A percentile compares a stretch with the other conserved stretches of the same genome.
Evolutionary conservation across 176 grass and related monocot genomes (phyloP).

Genomic region (Leersia perrieri): DNA sequence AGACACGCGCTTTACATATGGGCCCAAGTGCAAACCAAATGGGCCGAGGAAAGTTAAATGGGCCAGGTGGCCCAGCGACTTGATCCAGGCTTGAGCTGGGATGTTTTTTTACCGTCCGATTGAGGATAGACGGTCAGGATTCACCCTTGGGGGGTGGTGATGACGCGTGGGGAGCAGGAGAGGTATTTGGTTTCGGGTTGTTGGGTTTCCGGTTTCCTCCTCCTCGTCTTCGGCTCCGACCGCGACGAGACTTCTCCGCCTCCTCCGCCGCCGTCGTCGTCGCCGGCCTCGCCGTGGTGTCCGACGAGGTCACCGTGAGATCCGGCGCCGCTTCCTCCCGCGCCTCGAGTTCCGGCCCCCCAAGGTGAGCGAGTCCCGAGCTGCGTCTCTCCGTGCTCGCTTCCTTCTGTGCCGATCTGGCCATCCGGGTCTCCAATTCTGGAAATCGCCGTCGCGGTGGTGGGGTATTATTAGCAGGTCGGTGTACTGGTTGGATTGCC

Average conservation of each 20-base stretch:
- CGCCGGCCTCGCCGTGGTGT: slow-evolving; percentile 19
- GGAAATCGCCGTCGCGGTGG: not conserved
- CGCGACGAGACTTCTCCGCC: not conserved
- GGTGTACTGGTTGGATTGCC: not conserved
- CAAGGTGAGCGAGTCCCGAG: not conserved
- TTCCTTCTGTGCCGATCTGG: slow-evolving; percentile 23
- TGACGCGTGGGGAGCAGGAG: not conserved
- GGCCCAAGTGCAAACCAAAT: not conserved
- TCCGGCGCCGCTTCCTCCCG: not conserved
- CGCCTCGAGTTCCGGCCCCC: not conserved
- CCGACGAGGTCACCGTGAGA: slow-evolving; percentile 26
- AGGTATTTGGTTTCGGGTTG: slow-evolving; percentile 2
- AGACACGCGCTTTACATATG: no score
- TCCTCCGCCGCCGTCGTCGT: not conserved
- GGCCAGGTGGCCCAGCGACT: not conserved
- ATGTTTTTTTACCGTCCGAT: not conserved
- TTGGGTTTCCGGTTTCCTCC: slow-evolving; percentile 21
- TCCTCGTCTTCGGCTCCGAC: not conserved
- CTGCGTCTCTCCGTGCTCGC: not conserved
- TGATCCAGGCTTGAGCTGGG: not conserved
- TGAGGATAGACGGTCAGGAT: not conserved
- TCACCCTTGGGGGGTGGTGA: not conserved
- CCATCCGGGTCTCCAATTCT: not conserved
- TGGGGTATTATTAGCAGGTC: not conserved
- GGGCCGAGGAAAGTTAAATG: rapidly evolving